Base-by-base conservation (phyloP, 768 basidiomycete genomes). In the Gloeopeniophorella convolvens region DNA sequence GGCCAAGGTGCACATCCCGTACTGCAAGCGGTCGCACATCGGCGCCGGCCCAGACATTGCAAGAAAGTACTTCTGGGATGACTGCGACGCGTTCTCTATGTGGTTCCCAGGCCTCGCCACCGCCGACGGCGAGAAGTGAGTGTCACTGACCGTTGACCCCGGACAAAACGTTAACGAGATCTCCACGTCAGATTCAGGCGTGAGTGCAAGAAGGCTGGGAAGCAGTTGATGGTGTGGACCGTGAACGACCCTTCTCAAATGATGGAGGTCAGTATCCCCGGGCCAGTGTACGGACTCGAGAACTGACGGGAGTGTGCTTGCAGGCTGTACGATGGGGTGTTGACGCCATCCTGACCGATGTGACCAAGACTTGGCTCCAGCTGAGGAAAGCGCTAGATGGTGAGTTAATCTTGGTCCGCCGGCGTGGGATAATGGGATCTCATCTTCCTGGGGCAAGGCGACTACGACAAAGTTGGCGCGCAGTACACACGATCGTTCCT, bases 151-250 rank as follows among this genome's bases (percentile, higher is more conserved):
- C 8, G n/a, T 31, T 8, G 2, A 32, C 9, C 18, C 7, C 47
- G 30, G 4, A 9, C 10, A 8, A 24, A 24, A 50, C 24, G 7
- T 21, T 27, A 30, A 45, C 32, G 44, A 21, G 20, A 9, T 27
- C 8, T 15, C 3, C 15, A 10, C 31, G 5, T 34, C 59, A 78
- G 94, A 71, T 97, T 99, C 72, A 72, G 83, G 48, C 67, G 72
- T 39, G 86, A 93, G 58, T 93, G 90, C 70, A 82, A 82, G 63
- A 71, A 63, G 13, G 80, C 80, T 1, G 85, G 85, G 16, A 96
- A 96, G 76, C 75, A 76, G 58, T 59, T 98, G 48, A 85, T 94
- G 78, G 90, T 92, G 3, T 97, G 94, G 96, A 99, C 96, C 0
- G 95, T 98, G 23, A 99, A 99, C 62, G 76, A 83, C 39, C 82